Evolutionary conservation across 2,329 filamentous ascomycete species (phyloP).

Genomic region (Cercospora sojina): DNA sequence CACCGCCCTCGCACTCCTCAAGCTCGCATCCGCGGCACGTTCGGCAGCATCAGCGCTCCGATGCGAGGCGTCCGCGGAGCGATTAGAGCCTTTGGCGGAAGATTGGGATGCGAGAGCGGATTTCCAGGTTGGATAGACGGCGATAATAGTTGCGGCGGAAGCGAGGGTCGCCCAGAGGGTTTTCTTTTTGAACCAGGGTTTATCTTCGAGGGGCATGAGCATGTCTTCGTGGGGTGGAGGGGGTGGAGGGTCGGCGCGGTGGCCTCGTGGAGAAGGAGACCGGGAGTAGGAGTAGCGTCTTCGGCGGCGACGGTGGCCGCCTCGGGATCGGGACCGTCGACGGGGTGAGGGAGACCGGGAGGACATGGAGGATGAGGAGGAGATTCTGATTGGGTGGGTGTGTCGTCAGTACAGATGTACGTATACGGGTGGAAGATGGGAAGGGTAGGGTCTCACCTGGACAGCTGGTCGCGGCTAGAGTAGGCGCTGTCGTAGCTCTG

Average conservation of each 20-base stretch:
- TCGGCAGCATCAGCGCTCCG: slow-evolving; percentile 20
- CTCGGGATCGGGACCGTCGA: slow-evolving; percentile 5
- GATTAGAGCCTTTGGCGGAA: slow-evolving; percentile 19
- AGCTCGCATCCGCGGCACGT: slow-evolving; percentile 14
- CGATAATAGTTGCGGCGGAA: slow-evolving; percentile 23
- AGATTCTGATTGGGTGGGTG: neutral
- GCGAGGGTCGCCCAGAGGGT: slow-evolving; percentile 27
- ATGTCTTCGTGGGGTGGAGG: slow-evolving; percentile 2
- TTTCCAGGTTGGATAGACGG: slow-evolving; percentile 18
- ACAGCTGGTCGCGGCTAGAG: slow-evolving; percentile 11
- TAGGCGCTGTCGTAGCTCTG: slow-evolving; percentile 15
- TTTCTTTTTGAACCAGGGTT: slow-evolving; percentile 30
- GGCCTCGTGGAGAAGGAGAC: slow-evolving; percentile 1
- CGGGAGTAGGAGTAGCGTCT: slow-evolving; percentile 15
- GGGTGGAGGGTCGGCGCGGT: neutral
- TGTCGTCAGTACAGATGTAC: neutral
- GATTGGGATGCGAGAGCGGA: slow-evolving; percentile 18
- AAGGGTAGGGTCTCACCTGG: slow-evolving; percentile 7
- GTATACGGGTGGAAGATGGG: slow-evolving; percentile 4
- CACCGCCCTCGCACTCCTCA: slow-evolving; percentile 16
- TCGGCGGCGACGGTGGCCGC: neutral
- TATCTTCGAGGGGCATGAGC: slow-evolving; percentile 14
- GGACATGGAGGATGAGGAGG: slow-evolving; percentile 8
- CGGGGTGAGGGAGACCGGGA: slow-evolving; percentile 9
- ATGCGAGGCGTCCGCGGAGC: slow-evolving; percentile 18